A percentile compares a stretch with the other conserved stretches of the same genome.
These are phyloP conservation scores for Sclerotinia sclerotiorum DNA, from an alignment of 2,329 filamentous ascomycete genomes.

Conservation along the genomic window DNA sequence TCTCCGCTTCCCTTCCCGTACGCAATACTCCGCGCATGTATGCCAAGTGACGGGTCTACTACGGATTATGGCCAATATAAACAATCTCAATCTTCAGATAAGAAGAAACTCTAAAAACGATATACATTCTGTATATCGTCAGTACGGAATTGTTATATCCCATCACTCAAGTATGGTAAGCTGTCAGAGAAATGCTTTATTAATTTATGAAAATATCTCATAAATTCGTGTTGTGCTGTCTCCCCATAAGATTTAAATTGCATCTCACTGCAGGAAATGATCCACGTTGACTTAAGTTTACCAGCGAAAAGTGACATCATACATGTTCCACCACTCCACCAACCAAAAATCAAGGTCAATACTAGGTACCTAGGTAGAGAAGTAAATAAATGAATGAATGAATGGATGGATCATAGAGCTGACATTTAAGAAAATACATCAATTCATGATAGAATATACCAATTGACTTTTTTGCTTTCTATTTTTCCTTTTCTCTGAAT, in stretches of 20 bases:
- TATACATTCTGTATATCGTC: not conserved
- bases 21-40: not conserved
- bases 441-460: not conserved
- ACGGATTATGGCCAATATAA: not conserved
- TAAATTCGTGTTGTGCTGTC: not conserved
- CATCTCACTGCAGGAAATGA: not conserved
- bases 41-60: not conserved
- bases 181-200: not conserved
- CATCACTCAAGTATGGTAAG: not conserved
- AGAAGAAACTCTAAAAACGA: not conserved
- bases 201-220: not conserved
- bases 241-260: not conserved
- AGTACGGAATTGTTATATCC: not conserved
- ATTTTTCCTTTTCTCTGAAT: not conserved
- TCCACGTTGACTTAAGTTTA: not conserved
- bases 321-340: constrained; percentile 5
- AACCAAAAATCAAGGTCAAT: constrained; percentile 11
- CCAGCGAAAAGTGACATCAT: constrained; percentile 12
- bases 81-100: not conserved
- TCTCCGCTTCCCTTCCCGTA: not conserved
- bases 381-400: not conserved
- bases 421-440: not conserved
- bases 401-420: not conserved
- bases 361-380: not conserved
- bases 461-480: not conserved